Evolutionary conservation across 129 eudicot genomes (phyloP).

Genomic region (Arctium minus): DNA sequence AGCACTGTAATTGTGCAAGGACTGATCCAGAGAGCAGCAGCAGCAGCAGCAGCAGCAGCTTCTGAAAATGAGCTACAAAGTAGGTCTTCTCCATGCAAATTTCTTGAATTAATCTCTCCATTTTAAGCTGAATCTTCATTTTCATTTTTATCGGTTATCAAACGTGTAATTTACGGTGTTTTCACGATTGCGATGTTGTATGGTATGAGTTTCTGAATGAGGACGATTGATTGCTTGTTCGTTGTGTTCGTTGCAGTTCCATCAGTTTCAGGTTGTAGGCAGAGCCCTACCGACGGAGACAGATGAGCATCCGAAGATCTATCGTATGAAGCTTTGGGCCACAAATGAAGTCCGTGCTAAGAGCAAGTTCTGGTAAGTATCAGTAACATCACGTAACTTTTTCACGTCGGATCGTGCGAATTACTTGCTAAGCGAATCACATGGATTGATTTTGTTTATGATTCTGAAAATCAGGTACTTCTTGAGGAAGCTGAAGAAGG

Average conservation of each 20-base stretch:
- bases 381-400: background rate
- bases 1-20: background rate
- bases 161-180: background rate
- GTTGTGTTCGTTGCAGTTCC: slow-evolving; percentile 35
- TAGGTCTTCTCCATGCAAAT: background rate
- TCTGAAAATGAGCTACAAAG: slow-evolving; percentile 32
- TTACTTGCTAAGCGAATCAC: background rate
- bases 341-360: slow-evolving; percentile 67
- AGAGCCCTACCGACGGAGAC: slow-evolving; percentile 56
- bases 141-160: background rate
- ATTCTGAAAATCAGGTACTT: slow-evolving; percentile 48
- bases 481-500: slow-evolving; percentile 79
- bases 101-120: background rate
- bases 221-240: background rate
- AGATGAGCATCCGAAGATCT: slow-evolving; percentile 63
- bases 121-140: background rate
- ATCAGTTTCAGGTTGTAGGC: slow-evolving; percentile 69
- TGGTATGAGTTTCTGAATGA: background rate
- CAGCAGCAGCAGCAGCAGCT: background rate
- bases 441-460: background rate
- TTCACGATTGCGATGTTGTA: background rate
- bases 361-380: slow-evolving; percentile 54
- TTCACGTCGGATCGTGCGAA: background rate
- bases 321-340: slow-evolving; percentile 69
- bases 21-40: slow-evolving; percentile 6